Evolutionary conservation across 257 asterid species (phyloP).

Genomic region (Scutellaria galericulata): DNA sequence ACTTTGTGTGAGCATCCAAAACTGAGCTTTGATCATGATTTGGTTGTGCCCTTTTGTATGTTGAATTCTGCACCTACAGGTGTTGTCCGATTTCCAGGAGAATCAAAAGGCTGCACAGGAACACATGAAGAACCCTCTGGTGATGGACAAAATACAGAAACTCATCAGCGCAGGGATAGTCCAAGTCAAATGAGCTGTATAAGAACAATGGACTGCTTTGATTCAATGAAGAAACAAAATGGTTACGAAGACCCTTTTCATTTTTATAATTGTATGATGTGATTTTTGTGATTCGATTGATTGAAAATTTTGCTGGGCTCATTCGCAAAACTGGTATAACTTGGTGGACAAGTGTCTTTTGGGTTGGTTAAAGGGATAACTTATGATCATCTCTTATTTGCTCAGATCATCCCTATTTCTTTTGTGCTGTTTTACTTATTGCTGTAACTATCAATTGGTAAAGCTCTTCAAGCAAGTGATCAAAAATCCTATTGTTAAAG

Average conservation of each 20-base stretch:
- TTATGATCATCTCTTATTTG: too few relatives aligned
- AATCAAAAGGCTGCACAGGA: slow-evolving; percentile 82
- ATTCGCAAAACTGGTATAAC: neutral
- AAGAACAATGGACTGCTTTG: too few relatives aligned
- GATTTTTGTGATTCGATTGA: neutral
- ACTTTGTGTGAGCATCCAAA: neutral
- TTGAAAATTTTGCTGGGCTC: neutral
- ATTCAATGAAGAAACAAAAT: neutral
- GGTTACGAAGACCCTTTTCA: neutral
- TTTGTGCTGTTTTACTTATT: too few relatives aligned
- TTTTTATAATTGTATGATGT: neutral
- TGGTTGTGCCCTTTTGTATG: neutral
- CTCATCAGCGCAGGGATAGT: slow-evolving; percentile 87
- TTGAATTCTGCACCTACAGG: slow-evolving; percentile 45
- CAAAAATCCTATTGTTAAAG: too few relatives aligned
- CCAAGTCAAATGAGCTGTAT: slow-evolving; percentile 53
- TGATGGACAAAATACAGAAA: slow-evolving; percentile 91
- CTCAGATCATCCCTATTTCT: too few relatives aligned
- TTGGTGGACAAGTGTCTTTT: neutral
- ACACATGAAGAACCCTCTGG: slow-evolving; percentile 85
- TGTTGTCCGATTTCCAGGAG: slow-evolving; percentile 76
- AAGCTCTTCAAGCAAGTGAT: too few relatives aligned
- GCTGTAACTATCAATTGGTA: too few relatives aligned
- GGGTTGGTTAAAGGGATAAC: too few relatives aligned
- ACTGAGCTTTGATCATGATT: neutral